Conservation (phyloP, 2,329 filamentous ascomycete genomes). For the Coniosporium tulheliwenetii region DNA sequence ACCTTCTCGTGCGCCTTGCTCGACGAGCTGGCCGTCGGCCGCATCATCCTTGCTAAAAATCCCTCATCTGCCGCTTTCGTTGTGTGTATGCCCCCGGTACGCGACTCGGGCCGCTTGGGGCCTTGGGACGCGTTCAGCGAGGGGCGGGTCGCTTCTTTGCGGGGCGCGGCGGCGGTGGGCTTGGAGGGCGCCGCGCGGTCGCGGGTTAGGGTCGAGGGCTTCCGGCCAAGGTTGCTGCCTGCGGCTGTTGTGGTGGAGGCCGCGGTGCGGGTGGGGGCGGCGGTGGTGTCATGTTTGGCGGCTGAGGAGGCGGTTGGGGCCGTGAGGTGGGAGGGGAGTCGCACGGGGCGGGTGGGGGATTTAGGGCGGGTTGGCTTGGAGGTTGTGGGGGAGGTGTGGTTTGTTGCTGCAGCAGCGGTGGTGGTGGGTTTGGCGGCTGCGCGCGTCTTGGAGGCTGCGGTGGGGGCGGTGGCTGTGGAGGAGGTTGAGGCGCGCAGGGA, state of each 20-base stretch:
- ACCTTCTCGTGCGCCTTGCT: conserved; percentile 52
- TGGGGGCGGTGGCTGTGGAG: not conserved
- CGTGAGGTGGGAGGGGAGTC: conserved; percentile 50
- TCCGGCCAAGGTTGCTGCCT: conserved; percentile 16
- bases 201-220: conserved; percentile 21
- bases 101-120: conserved; percentile 38
- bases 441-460: not conserved
- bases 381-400: conserved; percentile 3
- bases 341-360: conserved; percentile 54
- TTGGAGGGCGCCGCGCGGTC: conserved; percentile 15
- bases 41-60: conserved; percentile 71
- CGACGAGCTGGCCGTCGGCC: conserved; percentile 54
- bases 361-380: conserved; percentile 20
- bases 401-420: not conserved
- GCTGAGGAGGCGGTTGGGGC: conserved; percentile 56
- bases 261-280: not conserved
- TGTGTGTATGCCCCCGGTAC: conserved; percentile 30
- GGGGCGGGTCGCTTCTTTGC: conserved; percentile 8
- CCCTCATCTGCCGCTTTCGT: conserved; percentile 47
- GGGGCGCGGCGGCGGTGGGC: conserved; percentile 9
- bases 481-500: not conserved
- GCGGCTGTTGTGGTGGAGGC: not conserved
- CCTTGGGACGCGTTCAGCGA: conserved; percentile 22
- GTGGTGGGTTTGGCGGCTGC: conserved; percentile 5
- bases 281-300: conserved; percentile 36